Percentiles rank a stretch among this genome's conserved stretches.
Conservation (phyloP, 441 rosid species). For the Jatropha podagrica region DNA sequence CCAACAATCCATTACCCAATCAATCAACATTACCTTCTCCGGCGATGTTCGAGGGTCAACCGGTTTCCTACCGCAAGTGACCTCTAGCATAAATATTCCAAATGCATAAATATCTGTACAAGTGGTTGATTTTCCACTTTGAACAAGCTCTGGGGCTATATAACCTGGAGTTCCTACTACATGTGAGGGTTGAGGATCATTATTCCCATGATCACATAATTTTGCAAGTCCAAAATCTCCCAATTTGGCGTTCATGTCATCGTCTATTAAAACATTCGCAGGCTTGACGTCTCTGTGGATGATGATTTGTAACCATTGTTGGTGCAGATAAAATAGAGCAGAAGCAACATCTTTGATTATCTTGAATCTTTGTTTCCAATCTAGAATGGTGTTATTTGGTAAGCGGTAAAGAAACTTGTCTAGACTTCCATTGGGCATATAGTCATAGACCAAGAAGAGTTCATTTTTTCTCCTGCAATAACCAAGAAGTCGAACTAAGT, state of each 20-base stretch:
- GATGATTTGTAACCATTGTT: constrained; percentile 40
- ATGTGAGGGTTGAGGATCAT: constrained; percentile 23
- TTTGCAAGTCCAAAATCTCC: constrained; percentile 48
- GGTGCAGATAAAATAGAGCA: constrained; percentile 37
- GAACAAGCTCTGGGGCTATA: constrained; percentile 45
- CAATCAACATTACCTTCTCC: constrained; percentile 38
- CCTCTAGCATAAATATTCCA: constrained; percentile 61
- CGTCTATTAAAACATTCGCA: constrained; percentile 33
- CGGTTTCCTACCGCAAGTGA: constrained; percentile 60
- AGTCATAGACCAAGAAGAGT: constrained; percentile 38
- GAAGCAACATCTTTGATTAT: constrained; percentile 36
- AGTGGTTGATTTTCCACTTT: constrained; percentile 52
- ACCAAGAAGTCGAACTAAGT: constrained; percentile 39
- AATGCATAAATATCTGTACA: constrained; percentile 56
- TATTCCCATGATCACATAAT: constrained; percentile 31
- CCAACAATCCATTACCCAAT: constrained; percentile 50
- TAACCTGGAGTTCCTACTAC: constrained; percentile 44
- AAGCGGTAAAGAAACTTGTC: constrained; percentile 34
- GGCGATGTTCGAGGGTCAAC: constrained; percentile 31
- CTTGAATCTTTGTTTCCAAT: constrained; percentile 31
- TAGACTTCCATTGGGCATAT: constrained; percentile 39
- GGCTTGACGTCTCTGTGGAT: constrained; percentile 43
- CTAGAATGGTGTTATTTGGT: constrained; percentile 8
- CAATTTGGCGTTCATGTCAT: constrained; percentile 33
- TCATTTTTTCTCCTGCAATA: constrained; percentile 36